phyloP scores from a whole-genome alignment of 2,329 filamentous ascomycete species.

The Fusarium nelsonii region DNA sequence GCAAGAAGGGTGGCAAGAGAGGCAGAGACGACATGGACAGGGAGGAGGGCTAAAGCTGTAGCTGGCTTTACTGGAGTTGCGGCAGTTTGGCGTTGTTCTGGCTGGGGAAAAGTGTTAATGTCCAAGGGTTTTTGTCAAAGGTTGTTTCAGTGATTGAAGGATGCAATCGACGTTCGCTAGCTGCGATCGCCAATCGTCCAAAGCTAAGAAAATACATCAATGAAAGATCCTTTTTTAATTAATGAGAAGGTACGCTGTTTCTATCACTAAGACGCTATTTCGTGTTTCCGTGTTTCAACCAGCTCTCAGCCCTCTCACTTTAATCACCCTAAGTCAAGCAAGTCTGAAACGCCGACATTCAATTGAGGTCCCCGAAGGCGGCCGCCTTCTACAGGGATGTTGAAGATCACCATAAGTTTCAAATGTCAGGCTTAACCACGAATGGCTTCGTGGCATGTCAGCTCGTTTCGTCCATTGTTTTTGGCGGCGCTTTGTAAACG shows the following conservation, averaged over 20 bases:
- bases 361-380: conserved; percentile 20
- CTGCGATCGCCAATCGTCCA: neutral
- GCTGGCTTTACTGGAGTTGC: conserved; percentile 18
- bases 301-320: conserved; percentile 7
- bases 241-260: conserved; percentile 6
- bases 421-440: neutral
- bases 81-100: conserved; percentile 33
- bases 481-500: neutral
- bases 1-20: conserved; percentile 60
- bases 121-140: conserved; percentile 12
- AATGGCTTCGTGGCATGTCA: conserved; percentile 20
- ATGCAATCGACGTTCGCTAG: neutral
- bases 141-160: conserved; percentile 8
- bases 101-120: conserved; percentile 26
- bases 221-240: conserved; percentile 6
- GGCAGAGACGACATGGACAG: conserved; percentile 75
- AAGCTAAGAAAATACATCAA: neutral
- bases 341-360: conserved; percentile 16
- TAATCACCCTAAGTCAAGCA: neutral
- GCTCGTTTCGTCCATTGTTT: conserved; percentile 35
- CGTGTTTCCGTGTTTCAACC: neutral
- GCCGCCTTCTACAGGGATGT: conserved; percentile 29
- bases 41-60: conserved; percentile 72
- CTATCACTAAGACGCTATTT: neutral
- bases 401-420: conserved; percentile 27